Evolutionary conservation across 768 basidiomycete species (phyloP), one percentile per base, ranked within the genome.

Genomic region (button mushroom (Agaricus bisporus)): DNA sequence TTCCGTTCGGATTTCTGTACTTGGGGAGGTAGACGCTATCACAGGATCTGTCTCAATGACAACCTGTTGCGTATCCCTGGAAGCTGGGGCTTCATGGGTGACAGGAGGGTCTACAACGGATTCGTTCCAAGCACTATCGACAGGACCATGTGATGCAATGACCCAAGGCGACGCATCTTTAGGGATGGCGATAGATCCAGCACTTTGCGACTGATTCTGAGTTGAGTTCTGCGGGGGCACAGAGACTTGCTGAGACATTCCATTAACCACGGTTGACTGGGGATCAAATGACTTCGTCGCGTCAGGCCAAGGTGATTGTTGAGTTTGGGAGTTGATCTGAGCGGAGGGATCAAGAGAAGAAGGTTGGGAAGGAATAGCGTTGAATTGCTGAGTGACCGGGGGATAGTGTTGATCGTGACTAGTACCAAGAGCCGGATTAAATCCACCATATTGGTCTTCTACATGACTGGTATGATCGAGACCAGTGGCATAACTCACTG

Each of bases 101-200:
- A 18, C 32, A 14, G 26, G 17, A 4, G 22, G 32, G n/a, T 28
- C 20, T 14, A 49, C 49, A 17, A 28, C 17, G 10, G 55, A 37
- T 44, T 69, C 63, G 45, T 64, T 70, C 83, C 82, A 83, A 45
- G 63, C 69, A 15, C 79, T 77, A 35, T 79, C 74, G 0, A 71
- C 64, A 35, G 63, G 61, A 20, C 72, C 72, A 50, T 81, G 71
- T 4, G 78, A 77, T 10, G 79, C 70, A 47, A 70, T 65, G 44
- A 73, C 63, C 85, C 85, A 86, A 4, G 82, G 76, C 1, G 83
- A 80, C 46, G 76, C 70, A 14, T 83, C 77, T 29, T 65, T 62
- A 17, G 62, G 44, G 37, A 67, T 63, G 12, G 69, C 59, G 42
- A 48, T 52, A 48, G 69, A 56, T 36, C 60, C 60, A 9, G 66